Evolutionary conservation across 2,329 filamentous ascomycete genomes (phyloP).

Genomic region (Penicillium polonicum): DNA sequence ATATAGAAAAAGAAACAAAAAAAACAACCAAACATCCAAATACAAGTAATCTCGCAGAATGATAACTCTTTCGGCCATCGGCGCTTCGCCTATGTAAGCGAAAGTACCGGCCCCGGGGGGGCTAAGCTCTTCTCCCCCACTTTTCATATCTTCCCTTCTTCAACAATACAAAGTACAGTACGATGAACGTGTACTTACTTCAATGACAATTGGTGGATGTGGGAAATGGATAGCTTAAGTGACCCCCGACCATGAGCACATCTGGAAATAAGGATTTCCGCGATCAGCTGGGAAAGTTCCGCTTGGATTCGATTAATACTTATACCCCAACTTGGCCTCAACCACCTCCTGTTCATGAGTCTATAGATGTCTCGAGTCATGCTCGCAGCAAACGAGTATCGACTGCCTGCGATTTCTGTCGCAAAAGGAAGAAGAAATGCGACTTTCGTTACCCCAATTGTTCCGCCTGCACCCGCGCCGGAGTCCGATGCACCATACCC

Average conservation of each 20-base stretch:
- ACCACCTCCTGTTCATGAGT: slow-evolving; percentile 10
- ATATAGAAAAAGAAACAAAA: background rate
- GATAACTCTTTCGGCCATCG: background rate
- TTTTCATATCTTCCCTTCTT: background rate
- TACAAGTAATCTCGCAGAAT: background rate
- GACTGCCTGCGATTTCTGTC: slow-evolving; percentile 43
- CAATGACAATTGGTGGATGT: slow-evolving; percentile 4
- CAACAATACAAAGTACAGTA: background rate
- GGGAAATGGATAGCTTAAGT: slow-evolving; percentile 24
- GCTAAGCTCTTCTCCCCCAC: background rate
- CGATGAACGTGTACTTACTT: background rate
- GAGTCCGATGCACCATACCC: slow-evolving; percentile 42
- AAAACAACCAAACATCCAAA: too few relatives aligned
- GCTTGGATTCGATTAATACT: slow-evolving; percentile 25
- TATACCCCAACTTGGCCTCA: slow-evolving; percentile 14
- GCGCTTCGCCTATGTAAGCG: background rate
- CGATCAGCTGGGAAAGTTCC: slow-evolving; percentile 36
- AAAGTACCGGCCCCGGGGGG: background rate
- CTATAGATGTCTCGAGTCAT: slow-evolving; percentile 11
- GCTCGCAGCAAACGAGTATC: slow-evolving; percentile 39
- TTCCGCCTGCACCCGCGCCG: slow-evolving; percentile 40
- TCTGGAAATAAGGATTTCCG: slow-evolving; percentile 33
- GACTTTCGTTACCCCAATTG: slow-evolving; percentile 44
- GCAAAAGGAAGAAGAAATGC: slow-evolving; percentile 44
- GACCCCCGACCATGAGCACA: slow-evolving; percentile 26